phyloP scores from a whole-genome alignment of 495 filamentous ascomycete species.

The Aspergillus haitiensis region DNA sequence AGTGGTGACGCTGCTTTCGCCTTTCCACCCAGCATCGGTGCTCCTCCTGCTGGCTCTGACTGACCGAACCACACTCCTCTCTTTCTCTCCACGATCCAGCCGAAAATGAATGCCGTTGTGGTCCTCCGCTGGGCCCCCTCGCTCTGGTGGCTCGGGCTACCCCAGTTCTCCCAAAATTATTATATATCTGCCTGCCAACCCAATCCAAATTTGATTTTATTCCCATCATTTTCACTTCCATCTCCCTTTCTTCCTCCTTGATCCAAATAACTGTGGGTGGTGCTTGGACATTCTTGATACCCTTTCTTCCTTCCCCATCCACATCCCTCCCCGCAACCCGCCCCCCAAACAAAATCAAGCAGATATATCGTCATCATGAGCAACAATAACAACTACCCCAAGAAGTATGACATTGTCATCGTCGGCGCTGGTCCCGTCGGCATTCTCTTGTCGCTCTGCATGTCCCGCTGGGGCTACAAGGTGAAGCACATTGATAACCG shows the following conservation, averaged over 20 bases:
- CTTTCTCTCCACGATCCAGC: conserved; percentile 36
- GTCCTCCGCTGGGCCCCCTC: conserved; percentile 29
- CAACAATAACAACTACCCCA: conserved; percentile 30
- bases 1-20: conserved; percentile 1
- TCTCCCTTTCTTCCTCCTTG: neutral
- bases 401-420: conserved; percentile 74
- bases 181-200: conserved; percentile 35
- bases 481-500: conserved; percentile 70
- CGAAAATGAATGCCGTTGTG: conserved; percentile 46
- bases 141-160: conserved; percentile 19
- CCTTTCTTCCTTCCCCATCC: neutral
- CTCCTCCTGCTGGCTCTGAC: neutral
- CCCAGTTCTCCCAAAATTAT: conserved; percentile 29
- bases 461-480: conserved; percentile 67
- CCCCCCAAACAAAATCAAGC: conserved; percentile 5
- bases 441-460: conserved; percentile 79
- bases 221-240: conserved; percentile 9
- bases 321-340: neutral
- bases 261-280: conserved; percentile 1
- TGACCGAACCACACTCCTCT: conserved; percentile 12
- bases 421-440: conserved; percentile 89
- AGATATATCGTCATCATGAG: conserved; percentile 34
- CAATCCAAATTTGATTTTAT: conserved; percentile 14
- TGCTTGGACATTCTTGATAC: neutral
- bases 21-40: neutral